Evolutionary conservation across 108 stramenopile genomes (phyloP), one percentile per base, ranked within the genome.

Genomic region (Heterococcus sp.): DNA sequence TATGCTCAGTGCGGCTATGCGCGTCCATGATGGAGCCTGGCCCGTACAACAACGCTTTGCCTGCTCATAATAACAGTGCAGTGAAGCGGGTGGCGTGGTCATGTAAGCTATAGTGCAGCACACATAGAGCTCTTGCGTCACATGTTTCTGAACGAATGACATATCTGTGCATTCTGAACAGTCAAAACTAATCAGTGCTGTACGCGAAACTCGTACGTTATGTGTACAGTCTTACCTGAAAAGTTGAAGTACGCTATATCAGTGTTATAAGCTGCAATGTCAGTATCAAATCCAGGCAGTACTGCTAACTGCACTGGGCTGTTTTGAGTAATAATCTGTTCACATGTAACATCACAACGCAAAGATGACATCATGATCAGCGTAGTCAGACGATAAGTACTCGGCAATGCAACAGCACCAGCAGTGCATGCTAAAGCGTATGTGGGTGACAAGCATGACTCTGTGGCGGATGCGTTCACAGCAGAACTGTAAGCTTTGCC

Each of bases 1-100:
- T 84, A 58, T 71, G 69, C 75, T 84, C 83, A 3, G n/a, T 69
- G 35, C 66, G 33, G 70, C 74, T 75, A 63, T 84, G 83, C 11
- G 83, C 83, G 69, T 84, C 65, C 26, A 71, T 65, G 69, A 84
- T 84, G 31, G 83, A 75, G 26, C 83, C 83, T 2, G 83, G 83
- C n/a, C 83, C 83, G 64, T 64, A 76, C 29, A 84, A 64, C 11
- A 84, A 37, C 0, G 79, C 72, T 27, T 37, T 81, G 37, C 35
- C 11, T 68, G 67, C 11, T 32, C 21, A 26, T 26, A 21, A 63
- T 26, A 63, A 26, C 26, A 63, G 26, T 26, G 58, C 26, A 26
- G 26, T 26, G 26, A 21, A 63, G 26, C 58, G 26, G 58, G 58
- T 26, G 58, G 58, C 58, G 26, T 63, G 58, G 58, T 21, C 26